Evolutionary conservation across 2,329 filamentous ascomycete genomes (phyloP).

Genomic region (Aspergillus tamarii): DNA sequence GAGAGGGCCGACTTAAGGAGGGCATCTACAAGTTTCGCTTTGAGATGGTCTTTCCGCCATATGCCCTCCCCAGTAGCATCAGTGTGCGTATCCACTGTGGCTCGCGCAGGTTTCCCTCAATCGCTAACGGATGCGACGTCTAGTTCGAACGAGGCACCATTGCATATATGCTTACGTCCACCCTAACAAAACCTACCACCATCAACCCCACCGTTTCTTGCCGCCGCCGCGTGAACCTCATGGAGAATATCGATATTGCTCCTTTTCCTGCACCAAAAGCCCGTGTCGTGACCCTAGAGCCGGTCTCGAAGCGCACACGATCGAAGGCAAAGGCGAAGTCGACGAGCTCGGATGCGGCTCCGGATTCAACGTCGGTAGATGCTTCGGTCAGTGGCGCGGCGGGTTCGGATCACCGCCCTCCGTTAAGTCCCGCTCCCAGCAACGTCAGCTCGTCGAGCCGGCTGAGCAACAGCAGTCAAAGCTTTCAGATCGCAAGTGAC

Average conservation of each 20-base stretch:
- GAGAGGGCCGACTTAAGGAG: conserved; percentile 64
- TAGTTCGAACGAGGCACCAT: conserved; percentile 96
- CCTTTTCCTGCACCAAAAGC: conserved; percentile 73
- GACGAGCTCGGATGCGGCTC: conserved; percentile 39
- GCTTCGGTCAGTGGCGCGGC: conserved; percentile 45
- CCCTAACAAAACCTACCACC: conserved; percentile 83
- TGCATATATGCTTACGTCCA: conserved; percentile 87
- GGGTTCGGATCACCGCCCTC: conserved; percentile 41
- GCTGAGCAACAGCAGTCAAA: conserved; percentile 66
- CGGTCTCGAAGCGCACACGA: conserved; percentile 72
- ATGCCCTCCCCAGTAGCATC: conserved; percentile 78
- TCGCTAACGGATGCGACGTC: background rate
- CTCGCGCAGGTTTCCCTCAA: conserved; percentile 13
- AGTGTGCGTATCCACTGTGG: conserved; percentile 67
- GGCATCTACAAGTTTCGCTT: conserved; percentile 70
- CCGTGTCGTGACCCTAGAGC: conserved; percentile 83
- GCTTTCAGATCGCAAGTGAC: conserved; percentile 56
- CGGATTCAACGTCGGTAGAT: conserved; percentile 52
- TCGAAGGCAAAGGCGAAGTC: conserved; percentile 59
- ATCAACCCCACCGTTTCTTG: conserved; percentile 79
- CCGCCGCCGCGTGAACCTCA: conserved; percentile 76
- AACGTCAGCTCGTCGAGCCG: conserved; percentile 73
- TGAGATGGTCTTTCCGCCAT: conserved; percentile 63
- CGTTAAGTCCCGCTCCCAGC: conserved; percentile 60
- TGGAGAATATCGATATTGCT: conserved; percentile 85